Base-by-base conservation (phyloP, 2,329 filamentous ascomycete species). In the Lachnellula occidentalis region DNA sequence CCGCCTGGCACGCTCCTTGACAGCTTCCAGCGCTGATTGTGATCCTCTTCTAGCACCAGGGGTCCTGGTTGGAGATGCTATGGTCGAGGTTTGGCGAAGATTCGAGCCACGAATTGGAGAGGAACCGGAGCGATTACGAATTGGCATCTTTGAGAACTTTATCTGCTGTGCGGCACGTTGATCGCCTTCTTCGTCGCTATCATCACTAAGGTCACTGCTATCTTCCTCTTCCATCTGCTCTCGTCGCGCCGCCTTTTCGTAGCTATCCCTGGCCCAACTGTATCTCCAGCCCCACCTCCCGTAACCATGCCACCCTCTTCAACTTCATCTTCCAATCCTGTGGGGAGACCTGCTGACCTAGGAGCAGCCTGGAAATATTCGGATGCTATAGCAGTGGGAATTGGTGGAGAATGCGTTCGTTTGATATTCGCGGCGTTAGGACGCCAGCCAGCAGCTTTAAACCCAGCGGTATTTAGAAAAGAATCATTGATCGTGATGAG, bases 121-220 rank as follows among this genome's bases (percentile, higher is more conserved):
- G 0, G 92, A 96, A 11, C 90, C 92, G 24, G 92, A 89, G 53
- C 92, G 85, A 61, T 84, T 85, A 31, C 92, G 83, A 43, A 96
- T 80, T 1, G 94, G 92, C 89, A 96, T 92, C 73, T 97, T 97
- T 48, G 88, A 85, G 71, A 99, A 99, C 67, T 92, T 92, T 69
- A 97, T 96, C 70, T 95, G 90, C 68, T 95, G 90, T 2, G 87
- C 87, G 45, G 88, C 87, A 51, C 87, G 72, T 58, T 84, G 79
- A 54, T 90, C 86, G 1, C 81, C 77, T 50, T 91, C 87, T 22
- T 92, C 87, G 49, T 94, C 89, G 64, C 88, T 92, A 62, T 92
- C 88, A 64, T 94, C 89, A 67, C 86, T 91, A 51, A 92, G 74
- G 64, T 92, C 89, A 66, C 88, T 92, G 70, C 89, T 94, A 66